Base-by-base conservation (phyloP, 352 stramenopile species). In the Phytophthora citricola region DNA sequence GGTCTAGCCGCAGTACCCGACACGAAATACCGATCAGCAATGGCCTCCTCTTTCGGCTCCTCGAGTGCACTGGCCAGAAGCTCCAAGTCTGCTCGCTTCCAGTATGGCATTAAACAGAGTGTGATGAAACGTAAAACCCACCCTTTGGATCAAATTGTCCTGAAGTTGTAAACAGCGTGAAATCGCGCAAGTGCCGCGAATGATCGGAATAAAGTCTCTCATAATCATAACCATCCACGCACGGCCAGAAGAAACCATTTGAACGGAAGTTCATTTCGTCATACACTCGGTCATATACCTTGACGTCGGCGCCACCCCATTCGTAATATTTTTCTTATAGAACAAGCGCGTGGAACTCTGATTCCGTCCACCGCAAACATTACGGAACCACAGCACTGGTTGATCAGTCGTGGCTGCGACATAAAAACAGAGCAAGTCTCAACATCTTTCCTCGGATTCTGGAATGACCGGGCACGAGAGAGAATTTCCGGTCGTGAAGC, bases 91-190 rank as follows among this genome's bases (percentile, higher is more conserved):
- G 1, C 26, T 34, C 6, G 45, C 10, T 57, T 57, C 56, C 56
- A 64, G 46, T 57, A 51, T 39, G 46, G 46, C 36, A 29, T 31
- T 31, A 59, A 31, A 10, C 51, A 59, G 24, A 41, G 39, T 7
- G 39, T 45, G 20, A 45, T 17, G 39, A 45, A 17, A 45, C 4
- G 15, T 9, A 45, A 45, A 45, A 5, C 15, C 7, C 39, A 45
- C 39, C 1, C 15, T 45, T 45, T 17, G 20, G 12, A 45, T 45
- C 14, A 22, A 45, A 45, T 45, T 45, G 39, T 22, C 39, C 39
- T 17, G 51, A 50, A 10, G 38, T 43, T 58, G 39, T 27, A 14
- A 58, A 41, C 5, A 58, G 10, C 6, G 24, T 40, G 11, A 32
- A 58, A 22, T 45, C 39, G 39, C 5, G 2, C 8, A 45, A 15